phyloP scores from a whole-genome alignment of 2,329 filamentous ascomycete species.

The Penicillium sp. region DNA sequence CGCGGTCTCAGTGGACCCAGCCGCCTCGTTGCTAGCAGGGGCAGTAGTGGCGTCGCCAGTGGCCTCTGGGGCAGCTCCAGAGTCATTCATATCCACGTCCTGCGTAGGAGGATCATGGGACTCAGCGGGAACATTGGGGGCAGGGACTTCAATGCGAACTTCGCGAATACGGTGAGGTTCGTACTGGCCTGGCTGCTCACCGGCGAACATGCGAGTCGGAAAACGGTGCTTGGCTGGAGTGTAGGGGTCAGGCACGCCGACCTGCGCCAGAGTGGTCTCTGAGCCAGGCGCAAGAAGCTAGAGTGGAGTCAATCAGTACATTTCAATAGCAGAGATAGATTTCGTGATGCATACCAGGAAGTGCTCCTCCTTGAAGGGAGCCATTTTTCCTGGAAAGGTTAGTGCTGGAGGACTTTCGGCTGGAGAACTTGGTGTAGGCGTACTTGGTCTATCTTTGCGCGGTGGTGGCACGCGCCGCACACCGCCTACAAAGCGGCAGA shows the following conservation, averaged over 20 bases:
- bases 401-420: no score
- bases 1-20: conserved; percentile 22
- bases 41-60: conserved; percentile 18
- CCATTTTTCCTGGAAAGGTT: conserved; percentile 41
- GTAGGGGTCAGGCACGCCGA: conserved; percentile 86
- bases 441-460: neutral
- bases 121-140: conserved; percentile 32
- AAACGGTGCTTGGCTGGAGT: conserved; percentile 81
- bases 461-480: no score
- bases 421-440: neutral
- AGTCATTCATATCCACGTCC: conserved; percentile 53
- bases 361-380: conserved; percentile 58
- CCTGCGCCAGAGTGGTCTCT: conserved; percentile 85
- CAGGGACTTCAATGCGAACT: conserved; percentile 35
- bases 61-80: conserved; percentile 35
- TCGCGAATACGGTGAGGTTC: conserved; percentile 80
- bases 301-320: neutral
- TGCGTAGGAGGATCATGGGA: conserved; percentile 41
- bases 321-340: neutral
- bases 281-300: conserved; percentile 69
- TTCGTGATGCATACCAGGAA: conserved; percentile 46
- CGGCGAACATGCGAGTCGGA: conserved; percentile 89
- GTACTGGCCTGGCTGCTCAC: conserved; percentile 75
- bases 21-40: neutral
- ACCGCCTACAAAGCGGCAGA: no score